Conservation (phyloP, 148 eudicot genomes). For the Spergularia marina region DNA sequence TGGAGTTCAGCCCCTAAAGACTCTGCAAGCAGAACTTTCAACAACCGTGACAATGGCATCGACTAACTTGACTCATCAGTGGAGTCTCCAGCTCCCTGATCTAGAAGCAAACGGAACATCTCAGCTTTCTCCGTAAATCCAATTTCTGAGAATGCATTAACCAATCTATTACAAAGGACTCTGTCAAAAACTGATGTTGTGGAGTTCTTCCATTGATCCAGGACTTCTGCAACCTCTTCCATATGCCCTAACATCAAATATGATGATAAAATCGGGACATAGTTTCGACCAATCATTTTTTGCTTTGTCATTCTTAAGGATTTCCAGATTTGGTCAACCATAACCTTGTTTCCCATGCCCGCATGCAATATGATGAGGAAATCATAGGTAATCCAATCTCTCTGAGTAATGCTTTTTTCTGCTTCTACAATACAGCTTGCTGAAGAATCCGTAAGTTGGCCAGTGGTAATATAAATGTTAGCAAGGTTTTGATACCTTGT, state of each 20-base stretch:
- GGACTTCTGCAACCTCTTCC: conserved; percentile 63
- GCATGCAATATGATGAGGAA: conserved; percentile 71
- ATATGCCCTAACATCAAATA: conserved; percentile 79
- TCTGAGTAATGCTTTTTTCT: conserved; percentile 57
- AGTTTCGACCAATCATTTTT: conserved; percentile 80
- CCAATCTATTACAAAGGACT: conserved; percentile 48
- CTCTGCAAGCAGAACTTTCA: background rate
- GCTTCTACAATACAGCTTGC: conserved; percentile 49
- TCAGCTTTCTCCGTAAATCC: conserved; percentile 60
- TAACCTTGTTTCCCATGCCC: conserved; percentile 72
- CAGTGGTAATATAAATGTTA: conserved; percentile 51
- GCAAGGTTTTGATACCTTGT: conserved; percentile 60
- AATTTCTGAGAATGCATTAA: conserved; percentile 56
- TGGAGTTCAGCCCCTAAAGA: too few species aligned
- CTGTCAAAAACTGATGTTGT: conserved; percentile 46
- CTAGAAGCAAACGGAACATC: conserved; percentile 40
- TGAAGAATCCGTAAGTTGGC: conserved; percentile 48
- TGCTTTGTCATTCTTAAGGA: conserved; percentile 79
- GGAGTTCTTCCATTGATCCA: conserved; percentile 77
- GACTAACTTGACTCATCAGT: conserved; percentile 10
- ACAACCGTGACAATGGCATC: background rate
- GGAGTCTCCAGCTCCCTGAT: conserved; percentile 22
- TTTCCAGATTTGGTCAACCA: conserved; percentile 76
- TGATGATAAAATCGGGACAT: conserved; percentile 61
- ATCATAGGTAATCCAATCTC: conserved; percentile 87